Percentiles rank a stretch among this genome's conserved stretches.
These are phyloP conservation scores for Sporisorium iseilematis-ciliati DNA, from an alignment of 1,284 basidiomycete genomes.

Conservation along the genomic window DNA sequence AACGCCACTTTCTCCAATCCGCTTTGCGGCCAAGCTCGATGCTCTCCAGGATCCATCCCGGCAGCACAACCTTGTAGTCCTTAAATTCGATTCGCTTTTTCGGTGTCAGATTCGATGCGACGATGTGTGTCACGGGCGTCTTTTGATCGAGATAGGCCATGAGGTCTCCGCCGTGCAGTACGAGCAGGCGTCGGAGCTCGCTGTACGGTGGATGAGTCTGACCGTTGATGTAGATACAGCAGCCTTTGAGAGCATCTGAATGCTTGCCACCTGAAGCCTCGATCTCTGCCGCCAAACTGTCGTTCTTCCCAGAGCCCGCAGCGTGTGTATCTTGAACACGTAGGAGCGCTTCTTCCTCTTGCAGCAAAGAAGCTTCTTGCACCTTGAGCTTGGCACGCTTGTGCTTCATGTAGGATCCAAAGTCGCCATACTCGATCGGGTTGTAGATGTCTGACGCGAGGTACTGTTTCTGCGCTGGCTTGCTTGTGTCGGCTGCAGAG, in stretches of 20 bases:
- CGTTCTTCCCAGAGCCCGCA: neutral
- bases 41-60: constrained; percentile 88
- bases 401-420: constrained; percentile 86
- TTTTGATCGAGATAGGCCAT: constrained; percentile 87
- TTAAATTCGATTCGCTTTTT: constrained; percentile 89
- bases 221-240: constrained; percentile 80
- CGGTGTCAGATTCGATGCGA: constrained; percentile 89
- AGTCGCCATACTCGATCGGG: constrained; percentile 82
- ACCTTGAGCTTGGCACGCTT: constrained; percentile 81
- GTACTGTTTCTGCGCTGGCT: constrained; percentile 21
- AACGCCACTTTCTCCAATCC: constrained; percentile 75
- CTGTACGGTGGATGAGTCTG: constrained; percentile 89
- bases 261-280: constrained; percentile 27
- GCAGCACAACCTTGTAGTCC: constrained; percentile 86
- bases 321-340: constrained; percentile 14
- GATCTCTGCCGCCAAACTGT: constrained; percentile 18
- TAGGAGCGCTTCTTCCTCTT: constrained; percentile 45
- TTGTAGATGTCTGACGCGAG: constrained; percentile 74
- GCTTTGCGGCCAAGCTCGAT: constrained; percentile 77
- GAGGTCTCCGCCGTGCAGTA: constrained; percentile 85
- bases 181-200: constrained; percentile 82
- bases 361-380: constrained; percentile 53
- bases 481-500: neutral
- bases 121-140: constrained; percentile 78
- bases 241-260: constrained; percentile 54